phyloP scores from a whole-genome alignment of 2,329 filamentous ascomycete genomes.

The Monosporascus sp. region DNA sequence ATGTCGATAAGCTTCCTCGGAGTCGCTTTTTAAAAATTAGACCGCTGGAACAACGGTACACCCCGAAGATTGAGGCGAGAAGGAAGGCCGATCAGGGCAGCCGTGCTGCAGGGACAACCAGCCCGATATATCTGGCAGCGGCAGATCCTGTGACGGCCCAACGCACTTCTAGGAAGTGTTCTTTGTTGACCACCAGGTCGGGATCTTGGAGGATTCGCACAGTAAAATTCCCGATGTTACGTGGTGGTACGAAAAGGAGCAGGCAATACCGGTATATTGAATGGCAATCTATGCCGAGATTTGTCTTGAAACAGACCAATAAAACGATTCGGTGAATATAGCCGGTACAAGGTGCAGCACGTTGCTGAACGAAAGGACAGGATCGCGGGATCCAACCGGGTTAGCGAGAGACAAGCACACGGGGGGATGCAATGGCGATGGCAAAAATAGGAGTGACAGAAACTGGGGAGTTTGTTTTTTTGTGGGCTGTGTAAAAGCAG shows the following conservation, averaged over 20 bases:
- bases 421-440: background rate
- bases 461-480: background rate
- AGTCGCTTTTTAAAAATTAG: background rate
- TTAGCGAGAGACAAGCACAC: conserved; percentile 4
- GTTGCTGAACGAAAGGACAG: conserved; percentile 18
- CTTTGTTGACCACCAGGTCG: background rate
- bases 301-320: conserved; percentile 14
- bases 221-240: background rate
- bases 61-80: background rate
- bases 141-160: background rate
- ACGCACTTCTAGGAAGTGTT: background rate
- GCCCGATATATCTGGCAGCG: background rate
- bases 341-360: conserved; percentile 19
- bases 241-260: background rate
- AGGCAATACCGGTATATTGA: conserved; percentile 23
- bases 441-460: background rate
- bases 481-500: background rate
- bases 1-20: background rate
- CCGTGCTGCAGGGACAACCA: background rate
- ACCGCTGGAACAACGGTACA: background rate
- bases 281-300: conserved; percentile 18
- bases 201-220: background rate
- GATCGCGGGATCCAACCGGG: conserved; percentile 13
- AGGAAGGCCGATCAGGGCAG: background rate
- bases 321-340: conserved; percentile 20